phyloP scores from a whole-genome alignment of 306 rosid species.

The Heteromeles arbutifolia region DNA sequence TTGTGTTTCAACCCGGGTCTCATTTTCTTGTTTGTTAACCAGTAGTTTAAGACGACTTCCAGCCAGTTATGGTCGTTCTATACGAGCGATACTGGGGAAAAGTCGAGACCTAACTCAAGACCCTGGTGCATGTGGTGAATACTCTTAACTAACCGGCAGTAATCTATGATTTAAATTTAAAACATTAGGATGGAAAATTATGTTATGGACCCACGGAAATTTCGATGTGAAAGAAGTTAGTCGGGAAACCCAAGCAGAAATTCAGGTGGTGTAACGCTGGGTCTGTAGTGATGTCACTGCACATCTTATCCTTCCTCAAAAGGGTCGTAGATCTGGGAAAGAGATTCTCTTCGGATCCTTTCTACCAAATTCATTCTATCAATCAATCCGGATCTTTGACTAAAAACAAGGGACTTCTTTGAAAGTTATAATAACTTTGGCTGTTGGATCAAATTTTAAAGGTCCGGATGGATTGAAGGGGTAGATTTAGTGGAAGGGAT shows the following conservation, averaged over 20 bases:
- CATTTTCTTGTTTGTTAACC: conserved; percentile 5
- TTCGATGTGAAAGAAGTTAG: conserved; percentile 26
- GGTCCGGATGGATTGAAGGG: no score
- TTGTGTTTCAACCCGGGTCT: neutral
- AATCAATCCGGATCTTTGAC: no score
- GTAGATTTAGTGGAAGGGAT: no score
- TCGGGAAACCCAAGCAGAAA: conserved; percentile 26
- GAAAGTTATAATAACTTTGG: no score
- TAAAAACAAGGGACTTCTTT: no score
- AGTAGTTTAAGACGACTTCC: neutral
- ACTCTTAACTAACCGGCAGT: neutral
- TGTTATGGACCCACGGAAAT: conserved; percentile 15
- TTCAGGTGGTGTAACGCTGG: conserved; percentile 22
- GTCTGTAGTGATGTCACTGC: conserved; percentile 28
- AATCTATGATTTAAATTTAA: conserved; percentile 15
- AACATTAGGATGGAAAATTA: neutral
- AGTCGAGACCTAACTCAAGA: no score
- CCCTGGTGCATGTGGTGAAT: neutral
- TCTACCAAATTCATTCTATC: no score
- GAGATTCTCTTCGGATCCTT: no score
- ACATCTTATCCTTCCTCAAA: conserved; percentile 34
- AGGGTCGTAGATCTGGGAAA: conserved; percentile 20
- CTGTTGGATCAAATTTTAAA: no score
- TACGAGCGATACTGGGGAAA: no score
- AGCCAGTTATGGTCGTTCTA: no score